Evolutionary conservation across 768 basidiomycete species (phyloP).

Genomic region (Pleurotus platypus): DNA sequence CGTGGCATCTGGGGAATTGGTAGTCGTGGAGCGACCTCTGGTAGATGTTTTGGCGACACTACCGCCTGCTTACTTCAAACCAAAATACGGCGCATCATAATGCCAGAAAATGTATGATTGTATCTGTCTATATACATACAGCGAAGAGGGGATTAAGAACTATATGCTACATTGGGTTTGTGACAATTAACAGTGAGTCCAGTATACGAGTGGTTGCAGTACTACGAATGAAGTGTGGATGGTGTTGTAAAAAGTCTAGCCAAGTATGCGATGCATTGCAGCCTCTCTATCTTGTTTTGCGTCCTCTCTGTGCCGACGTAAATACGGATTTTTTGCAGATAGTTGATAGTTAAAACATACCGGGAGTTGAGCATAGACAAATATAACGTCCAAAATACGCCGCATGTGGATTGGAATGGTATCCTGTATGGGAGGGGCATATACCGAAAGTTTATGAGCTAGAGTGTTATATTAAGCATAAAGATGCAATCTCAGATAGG

Average conservation of each 20-base stretch:
- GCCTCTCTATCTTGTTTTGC: conserved; percentile 41
- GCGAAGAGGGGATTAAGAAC: background rate
- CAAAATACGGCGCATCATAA: conserved; percentile 78
- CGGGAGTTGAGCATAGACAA: conserved; percentile 77
- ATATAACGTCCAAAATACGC: conserved; percentile 92
- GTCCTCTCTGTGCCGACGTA: conserved; percentile 41
- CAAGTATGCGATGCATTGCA: conserved; percentile 16
- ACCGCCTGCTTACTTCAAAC: conserved; percentile 88
- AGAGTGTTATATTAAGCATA: background rate
- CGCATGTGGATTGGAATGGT: conserved; percentile 85
- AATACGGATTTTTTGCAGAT: background rate
- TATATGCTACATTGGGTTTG: conserved; percentile 10
- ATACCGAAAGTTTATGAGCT: conserved; percentile 76
- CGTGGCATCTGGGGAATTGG: conserved; percentile 63
- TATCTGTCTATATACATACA: background rate
- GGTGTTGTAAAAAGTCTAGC: conserved; percentile 1
- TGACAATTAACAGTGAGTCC: background rate
- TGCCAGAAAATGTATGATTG: background rate
- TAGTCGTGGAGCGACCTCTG: conserved; percentile 89
- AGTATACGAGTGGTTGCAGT: background rate
- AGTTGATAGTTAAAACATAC: conserved; percentile 46
- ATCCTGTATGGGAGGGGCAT: conserved; percentile 83
- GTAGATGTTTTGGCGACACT: conserved; percentile 80
- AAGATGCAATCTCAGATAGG: no score
- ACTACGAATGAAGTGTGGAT: background rate